These are phyloP conservation scores for Linnemannia zychae DNA, from an alignment of 192 early-diverging fungal genomes.

Conservation along the genomic window DNA sequence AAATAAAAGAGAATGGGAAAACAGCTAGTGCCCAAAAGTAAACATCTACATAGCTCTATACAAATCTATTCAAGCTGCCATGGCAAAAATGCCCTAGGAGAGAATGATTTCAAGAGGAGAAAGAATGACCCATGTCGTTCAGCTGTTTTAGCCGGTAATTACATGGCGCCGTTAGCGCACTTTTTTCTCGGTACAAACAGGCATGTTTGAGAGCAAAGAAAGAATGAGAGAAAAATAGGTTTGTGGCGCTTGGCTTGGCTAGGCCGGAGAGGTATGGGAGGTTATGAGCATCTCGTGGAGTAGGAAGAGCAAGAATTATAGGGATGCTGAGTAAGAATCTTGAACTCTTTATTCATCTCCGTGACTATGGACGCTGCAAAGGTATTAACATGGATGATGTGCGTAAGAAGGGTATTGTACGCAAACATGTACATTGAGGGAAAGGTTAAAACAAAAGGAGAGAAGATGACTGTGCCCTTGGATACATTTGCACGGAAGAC, in stretches of 20 bases:
- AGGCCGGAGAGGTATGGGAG: too few species aligned
- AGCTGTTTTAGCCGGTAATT: neutral
- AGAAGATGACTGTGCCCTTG: too few species aligned
- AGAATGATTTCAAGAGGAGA: neutral
- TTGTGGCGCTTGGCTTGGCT: neutral
- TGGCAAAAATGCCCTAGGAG: too few species aligned
- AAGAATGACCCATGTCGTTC: neutral
- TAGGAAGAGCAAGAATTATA: too few species aligned
- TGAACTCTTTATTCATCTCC: neutral
- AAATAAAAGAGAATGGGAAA: too few species aligned
- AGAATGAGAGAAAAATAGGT: neutral
- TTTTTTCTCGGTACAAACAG: neutral
- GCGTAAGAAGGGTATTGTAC: neutral
- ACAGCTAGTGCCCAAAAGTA: too few species aligned
- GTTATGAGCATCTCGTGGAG: too few species aligned
- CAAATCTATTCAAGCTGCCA: too few species aligned
- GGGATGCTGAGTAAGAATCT: slow-evolving; percentile 3
- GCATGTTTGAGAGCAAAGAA: neutral
- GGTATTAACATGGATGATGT: neutral
- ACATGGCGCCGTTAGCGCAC: neutral
- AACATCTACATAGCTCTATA: too few species aligned
- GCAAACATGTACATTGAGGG: too few species aligned
- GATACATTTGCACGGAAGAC: too few species aligned
- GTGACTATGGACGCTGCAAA: neutral
- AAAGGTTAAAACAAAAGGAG: too few species aligned